Base-by-base conservation (phyloP, 1,139 yeast species). In the Blastobotrys buckinghamii region DNA sequence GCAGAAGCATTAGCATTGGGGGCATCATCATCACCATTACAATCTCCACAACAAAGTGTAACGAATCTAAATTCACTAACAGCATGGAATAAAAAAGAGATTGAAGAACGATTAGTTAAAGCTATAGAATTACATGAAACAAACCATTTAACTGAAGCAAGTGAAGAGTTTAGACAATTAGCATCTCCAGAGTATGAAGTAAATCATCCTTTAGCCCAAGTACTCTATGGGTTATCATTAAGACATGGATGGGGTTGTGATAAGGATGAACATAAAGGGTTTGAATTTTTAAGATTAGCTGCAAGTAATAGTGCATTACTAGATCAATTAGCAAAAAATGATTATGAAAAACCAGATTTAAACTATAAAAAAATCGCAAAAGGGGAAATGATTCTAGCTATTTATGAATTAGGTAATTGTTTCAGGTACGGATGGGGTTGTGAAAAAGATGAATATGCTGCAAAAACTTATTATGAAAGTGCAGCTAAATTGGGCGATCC, bases 391-490 rank as follows among this genome's bases (percentile, higher is more conserved):
- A 56, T 56, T n/a, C 57, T 65, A 37, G 65, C 69, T 22, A 58
- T 64, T 13, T 66, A 56, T 44, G 70, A 66, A 50, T 57, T 65
- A 13, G 70, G 67, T 30, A 65, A 66, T 48, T 63, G 69, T 40
- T 64, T 60, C 52, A 55, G 63, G 26, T 54, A 60, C 45, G 70
- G 70, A 6, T 65, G 69, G 69, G 70, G 70, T 24, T 60, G 63
- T 20, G 61, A 57, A 6, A 48, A 51, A 36, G 68, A 65, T 46
- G 52, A 59, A 2, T 50, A 44, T 4, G 60, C 62, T 1, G 70
- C 68, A 2, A 55, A 54, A 42, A 57, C 55, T 19, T 65, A 63
- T 50, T 66, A 60, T 54, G 68, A 64, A 47, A 56, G 64, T 2
- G 69, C 68, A 1, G 69, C 68, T 6, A 50, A 59, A 37, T 53